Evolutionary conservation across 768 basidiomycete genomes (phyloP).

Genomic region (Lactifluus echinatus): DNA sequence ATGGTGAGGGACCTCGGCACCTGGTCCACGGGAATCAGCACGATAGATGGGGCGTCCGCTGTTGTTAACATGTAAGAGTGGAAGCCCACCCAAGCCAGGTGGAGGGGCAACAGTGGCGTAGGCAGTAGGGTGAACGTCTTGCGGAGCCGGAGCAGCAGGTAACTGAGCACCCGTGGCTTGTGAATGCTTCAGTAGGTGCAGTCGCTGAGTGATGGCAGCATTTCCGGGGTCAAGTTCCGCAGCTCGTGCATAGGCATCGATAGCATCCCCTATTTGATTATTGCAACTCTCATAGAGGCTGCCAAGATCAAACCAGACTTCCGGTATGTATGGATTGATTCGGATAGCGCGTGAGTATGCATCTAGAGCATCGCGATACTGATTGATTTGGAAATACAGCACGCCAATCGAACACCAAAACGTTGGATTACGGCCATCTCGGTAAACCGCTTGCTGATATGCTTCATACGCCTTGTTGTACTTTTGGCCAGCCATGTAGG

Average conservation of each 20-base stretch:
- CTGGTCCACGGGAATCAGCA: slow-evolving; percentile 57
- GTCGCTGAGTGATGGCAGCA: slow-evolving; percentile 68
- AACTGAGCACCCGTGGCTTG: slow-evolving; percentile 66
- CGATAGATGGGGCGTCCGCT: slow-evolving; percentile 43
- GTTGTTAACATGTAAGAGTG: slow-evolving; percentile 47
- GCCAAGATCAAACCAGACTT: slow-evolving; percentile 96
- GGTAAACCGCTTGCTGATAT: slow-evolving; percentile 98
- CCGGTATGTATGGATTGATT: slow-evolving; percentile 95
- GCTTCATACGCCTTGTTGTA: slow-evolving; percentile 99
- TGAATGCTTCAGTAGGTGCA: slow-evolving; percentile 70
- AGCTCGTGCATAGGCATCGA: slow-evolving; percentile 95
- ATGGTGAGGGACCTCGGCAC: slow-evolving; percentile 39
- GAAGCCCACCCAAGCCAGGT: slow-evolving; percentile 55
- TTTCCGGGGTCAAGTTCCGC: slow-evolving; percentile 89
- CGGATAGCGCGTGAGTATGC: slow-evolving; percentile 98
- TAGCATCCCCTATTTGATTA: slow-evolving; percentile 97
- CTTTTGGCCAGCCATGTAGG: slow-evolving; percentile 97
- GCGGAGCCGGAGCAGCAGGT: slow-evolving; percentile 84
- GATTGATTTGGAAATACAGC: slow-evolving; percentile 98
- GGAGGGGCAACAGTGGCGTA: slow-evolving; percentile 75
- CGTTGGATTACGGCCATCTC: slow-evolving; percentile 96
- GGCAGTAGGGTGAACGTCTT: slow-evolving; percentile 93
- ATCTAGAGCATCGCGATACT: slow-evolving; percentile 96
- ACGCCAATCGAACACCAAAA: slow-evolving; percentile 99
- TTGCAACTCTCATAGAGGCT: slow-evolving; percentile 97